These are phyloP conservation scores for Podospora pseudocomata DNA, from an alignment of 495 filamentous ascomycete genomes.

Conservation along the genomic window DNA sequence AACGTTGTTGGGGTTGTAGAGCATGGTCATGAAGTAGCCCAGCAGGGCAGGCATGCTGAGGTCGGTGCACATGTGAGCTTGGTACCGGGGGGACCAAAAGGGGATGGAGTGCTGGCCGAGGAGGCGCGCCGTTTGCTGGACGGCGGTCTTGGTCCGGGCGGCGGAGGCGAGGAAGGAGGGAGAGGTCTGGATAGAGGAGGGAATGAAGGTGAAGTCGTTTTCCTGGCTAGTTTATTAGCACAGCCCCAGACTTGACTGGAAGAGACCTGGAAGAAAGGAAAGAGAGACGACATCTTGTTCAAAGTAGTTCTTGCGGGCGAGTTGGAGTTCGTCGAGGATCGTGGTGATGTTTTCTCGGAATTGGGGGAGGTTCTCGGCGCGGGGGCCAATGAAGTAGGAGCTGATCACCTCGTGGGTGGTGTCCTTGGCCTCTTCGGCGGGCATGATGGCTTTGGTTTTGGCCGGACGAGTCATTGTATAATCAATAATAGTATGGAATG, in stretches of 20 bases:
- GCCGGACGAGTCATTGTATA: neutral
- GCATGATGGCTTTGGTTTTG: neutral
- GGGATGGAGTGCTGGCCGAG: constrained; percentile 35
- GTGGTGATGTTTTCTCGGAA: constrained; percentile 36
- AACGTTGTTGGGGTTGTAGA: constrained; percentile 51
- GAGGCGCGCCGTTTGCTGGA: constrained; percentile 8
- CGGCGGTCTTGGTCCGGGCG: constrained; percentile 28
- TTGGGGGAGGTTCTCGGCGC: constrained; percentile 39
- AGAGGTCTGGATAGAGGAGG: constrained; percentile 27
- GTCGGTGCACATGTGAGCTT: constrained; percentile 46
- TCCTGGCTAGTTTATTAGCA: neutral
- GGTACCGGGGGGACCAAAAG: constrained; percentile 46
- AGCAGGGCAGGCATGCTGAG: constrained; percentile 29
- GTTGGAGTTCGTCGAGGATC: constrained; percentile 35
- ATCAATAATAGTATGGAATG: too few species aligned
- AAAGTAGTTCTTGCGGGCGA: constrained; percentile 33
- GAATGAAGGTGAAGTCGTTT: constrained; percentile 34
- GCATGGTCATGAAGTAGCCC: constrained; percentile 47
- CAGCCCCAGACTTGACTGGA: neutral
- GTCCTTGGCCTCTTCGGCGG: constrained; percentile 5
- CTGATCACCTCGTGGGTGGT: constrained; percentile 37
- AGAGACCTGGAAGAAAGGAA: neutral
- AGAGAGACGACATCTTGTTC: constrained; percentile 26
- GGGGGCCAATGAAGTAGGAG: constrained; percentile 42
- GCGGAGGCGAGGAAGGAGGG: constrained; percentile 27